Evolutionary conservation across 108 stramenopile species (phyloP), one percentile per base, ranked within the genome.

Genomic region (Nitzschia sp.): DNA sequence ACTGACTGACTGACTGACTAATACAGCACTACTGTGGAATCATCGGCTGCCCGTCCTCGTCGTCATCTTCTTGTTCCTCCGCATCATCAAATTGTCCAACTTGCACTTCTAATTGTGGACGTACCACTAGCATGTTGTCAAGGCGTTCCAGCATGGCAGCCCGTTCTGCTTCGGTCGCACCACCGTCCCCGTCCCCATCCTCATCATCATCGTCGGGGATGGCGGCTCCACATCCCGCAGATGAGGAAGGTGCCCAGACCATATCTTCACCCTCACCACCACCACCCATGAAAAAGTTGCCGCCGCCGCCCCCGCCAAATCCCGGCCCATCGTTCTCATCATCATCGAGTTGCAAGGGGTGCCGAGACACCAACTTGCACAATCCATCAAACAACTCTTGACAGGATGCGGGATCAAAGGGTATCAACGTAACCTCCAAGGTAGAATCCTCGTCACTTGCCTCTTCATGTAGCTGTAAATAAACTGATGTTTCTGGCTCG

Each of bases 21-120:
- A n/a, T n/a, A n/a, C n/a, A n/a, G n/a, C n/a, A n/a, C n/a, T n/a
- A n/a, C n/a, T n/a, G n/a, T n/a, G n/a, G n/a, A n/a, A n/a, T n/a
- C n/a, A n/a, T n/a, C n/a, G n/a, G n/a, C n/a, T n/a, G n/a, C n/a
- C n/a, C n/a, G 38, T 41, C 38, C 38, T 6, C 13, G 6, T 41
- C 38, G 13, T 41, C 38, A 6, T 41, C 38, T 13, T 41, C 38
- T 9, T 41, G 21, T 61, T 61, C 60, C 6, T 57, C 68, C 1
- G 68, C 68, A 65, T 84, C 81, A 58, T 81, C 82, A 79, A 87
- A 87, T 46, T 85, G 86, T 21, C 85, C 86, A 44, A 78, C 81
- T 33, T 57, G 58, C 16, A 77, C 73, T 63, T 88, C 81, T 45
- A 80, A 71, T 41, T 86, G 80, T 6, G 90, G 85, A 28, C 81